These are phyloP conservation scores for Calocybe gambosa DNA, from an alignment of 1,284 basidiomycete genomes.

Conservation along the genomic window DNA sequence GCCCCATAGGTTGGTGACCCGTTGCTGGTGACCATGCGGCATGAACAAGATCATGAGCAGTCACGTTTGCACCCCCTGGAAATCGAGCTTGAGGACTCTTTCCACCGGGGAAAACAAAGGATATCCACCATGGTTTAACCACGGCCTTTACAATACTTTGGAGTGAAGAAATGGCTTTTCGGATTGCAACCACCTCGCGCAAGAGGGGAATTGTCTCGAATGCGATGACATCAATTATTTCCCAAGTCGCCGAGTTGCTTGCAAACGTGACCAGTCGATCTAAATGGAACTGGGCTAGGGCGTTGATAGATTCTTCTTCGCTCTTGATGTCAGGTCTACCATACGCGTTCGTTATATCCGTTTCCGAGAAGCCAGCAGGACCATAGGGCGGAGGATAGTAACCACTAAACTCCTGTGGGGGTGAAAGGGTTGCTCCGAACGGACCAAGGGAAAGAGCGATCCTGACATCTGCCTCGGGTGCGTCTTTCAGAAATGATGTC, in stretches of 20 bases:
- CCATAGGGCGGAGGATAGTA: slow-evolving; percentile 74
- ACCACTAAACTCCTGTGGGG: slow-evolving; percentile 71
- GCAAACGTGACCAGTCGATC: slow-evolving; percentile 55
- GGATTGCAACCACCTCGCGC: slow-evolving; percentile 61
- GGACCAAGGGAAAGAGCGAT: slow-evolving; percentile 72
- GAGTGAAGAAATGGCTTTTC: slow-evolving; percentile 48
- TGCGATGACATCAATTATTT: slow-evolving; percentile 54
- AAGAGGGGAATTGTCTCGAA: slow-evolving; percentile 78
- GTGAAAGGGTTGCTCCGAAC: slow-evolving; percentile 62
- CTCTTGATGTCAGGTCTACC: slow-evolving; percentile 26
- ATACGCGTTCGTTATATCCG: slow-evolving; percentile 37
- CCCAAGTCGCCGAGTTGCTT: slow-evolving; percentile 45
- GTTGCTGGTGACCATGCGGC: slow-evolving; percentile 15
- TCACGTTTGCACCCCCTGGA: slow-evolving; percentile 17
- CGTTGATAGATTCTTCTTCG: slow-evolving; percentile 38
- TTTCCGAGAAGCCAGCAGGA: slow-evolving; percentile 36
- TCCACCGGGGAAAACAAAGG: slow-evolving; percentile 60
- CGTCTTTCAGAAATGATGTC: slow-evolving; percentile 23
- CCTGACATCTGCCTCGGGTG: slow-evolving; percentile 22
- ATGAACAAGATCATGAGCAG: slow-evolving; percentile 19
- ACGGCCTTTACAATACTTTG: slow-evolving; percentile 21
- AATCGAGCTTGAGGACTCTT: slow-evolving; percentile 37
- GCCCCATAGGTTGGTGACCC: slow-evolving; percentile 2
- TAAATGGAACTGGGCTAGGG: slow-evolving; percentile 64
- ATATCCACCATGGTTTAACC: slow-evolving; percentile 72